Evolutionary conservation across 1,139 yeast genomes (phyloP).

Genomic region (Debaryomycetaceae sp.): DNA sequence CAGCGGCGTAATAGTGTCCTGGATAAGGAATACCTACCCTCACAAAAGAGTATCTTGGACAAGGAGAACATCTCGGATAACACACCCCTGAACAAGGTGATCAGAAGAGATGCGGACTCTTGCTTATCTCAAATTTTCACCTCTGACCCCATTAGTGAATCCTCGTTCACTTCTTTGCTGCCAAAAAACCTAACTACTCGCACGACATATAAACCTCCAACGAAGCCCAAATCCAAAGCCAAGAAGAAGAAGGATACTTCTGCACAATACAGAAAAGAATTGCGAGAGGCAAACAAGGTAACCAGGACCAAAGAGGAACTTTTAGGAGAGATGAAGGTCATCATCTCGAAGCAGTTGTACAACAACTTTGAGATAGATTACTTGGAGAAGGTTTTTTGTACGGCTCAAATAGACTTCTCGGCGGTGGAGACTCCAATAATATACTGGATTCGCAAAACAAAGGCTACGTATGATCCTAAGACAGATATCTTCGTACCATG

Average conservation of each 20-base stretch:
- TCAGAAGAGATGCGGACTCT: neutral
- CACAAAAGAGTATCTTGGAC: neutral
- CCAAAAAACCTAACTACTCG: conserved; percentile 2
- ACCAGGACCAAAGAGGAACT: conserved; percentile 49
- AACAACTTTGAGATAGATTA: conserved; percentile 11
- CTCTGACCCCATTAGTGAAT: conserved; percentile 7
- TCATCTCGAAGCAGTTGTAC: conserved; percentile 16
- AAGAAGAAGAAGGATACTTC: conserved; percentile 1
- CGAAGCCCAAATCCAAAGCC: neutral
- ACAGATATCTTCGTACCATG: conserved; percentile 57
- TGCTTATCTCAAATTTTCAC: neutral
- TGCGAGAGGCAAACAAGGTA: conserved; percentile 50
- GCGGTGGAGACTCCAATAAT: conserved; percentile 23
- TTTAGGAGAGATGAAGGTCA: conserved; percentile 46
- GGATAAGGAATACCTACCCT: neutral
- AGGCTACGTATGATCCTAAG: conserved; percentile 39
- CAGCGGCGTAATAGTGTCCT: neutral
- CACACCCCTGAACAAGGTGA: neutral
- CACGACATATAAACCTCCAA: conserved; percentile 5
- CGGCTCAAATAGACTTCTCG: conserved; percentile 9
- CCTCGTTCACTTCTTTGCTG: conserved; percentile 7
- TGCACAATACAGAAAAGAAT: conserved; percentile 23
- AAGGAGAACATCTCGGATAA: neutral
- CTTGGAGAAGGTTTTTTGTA: conserved; percentile 10
- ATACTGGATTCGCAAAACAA: conserved; percentile 33